A percentile compares a stretch with the other conserved stretches of the same genome.
phyloP scores from a whole-genome alignment of 73 alveolate genomes.

The Paramecium biaurelia region DNA sequence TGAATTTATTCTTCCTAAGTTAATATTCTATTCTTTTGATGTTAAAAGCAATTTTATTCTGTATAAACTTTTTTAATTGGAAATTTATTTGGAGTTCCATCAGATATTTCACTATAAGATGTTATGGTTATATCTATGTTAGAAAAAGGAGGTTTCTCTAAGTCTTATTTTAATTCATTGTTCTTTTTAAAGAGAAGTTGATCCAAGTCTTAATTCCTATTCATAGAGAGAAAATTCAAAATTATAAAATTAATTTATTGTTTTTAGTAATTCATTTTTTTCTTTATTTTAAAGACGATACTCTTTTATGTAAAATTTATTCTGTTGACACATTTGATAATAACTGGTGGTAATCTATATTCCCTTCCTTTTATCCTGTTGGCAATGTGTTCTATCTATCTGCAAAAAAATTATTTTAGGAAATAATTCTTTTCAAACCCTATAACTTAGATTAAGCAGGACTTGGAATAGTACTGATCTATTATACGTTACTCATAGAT shows the following conservation, averaged over 20 bases:
- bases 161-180: neutral
- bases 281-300: constrained; percentile 15
- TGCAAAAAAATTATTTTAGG: constrained; percentile 33
- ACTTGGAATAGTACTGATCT: neutral
- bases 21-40: neutral
- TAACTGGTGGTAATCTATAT: neutral
- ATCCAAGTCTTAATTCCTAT: neutral
- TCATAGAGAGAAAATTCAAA: neutral
- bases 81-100: neutral
- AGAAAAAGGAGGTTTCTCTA: neutral
- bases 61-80: neutral
- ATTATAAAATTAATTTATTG: neutral
- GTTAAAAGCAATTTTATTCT: neutral
- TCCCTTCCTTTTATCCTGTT: neutral
- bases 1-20: neutral
- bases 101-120: constrained; percentile 39
- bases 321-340: neutral
- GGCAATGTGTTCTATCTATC: constrained; percentile 30
- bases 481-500: neutral
- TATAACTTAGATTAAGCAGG: neutral
- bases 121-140: neutral
- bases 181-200: neutral
- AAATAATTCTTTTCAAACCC: constrained; percentile 12
- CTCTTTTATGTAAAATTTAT: constrained; percentile 2
- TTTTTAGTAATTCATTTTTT: constrained; percentile 1